Evolutionary conservation across 176 grass and related monocot species (phyloP).

Genomic region (Zoysia pacifica): DNA sequence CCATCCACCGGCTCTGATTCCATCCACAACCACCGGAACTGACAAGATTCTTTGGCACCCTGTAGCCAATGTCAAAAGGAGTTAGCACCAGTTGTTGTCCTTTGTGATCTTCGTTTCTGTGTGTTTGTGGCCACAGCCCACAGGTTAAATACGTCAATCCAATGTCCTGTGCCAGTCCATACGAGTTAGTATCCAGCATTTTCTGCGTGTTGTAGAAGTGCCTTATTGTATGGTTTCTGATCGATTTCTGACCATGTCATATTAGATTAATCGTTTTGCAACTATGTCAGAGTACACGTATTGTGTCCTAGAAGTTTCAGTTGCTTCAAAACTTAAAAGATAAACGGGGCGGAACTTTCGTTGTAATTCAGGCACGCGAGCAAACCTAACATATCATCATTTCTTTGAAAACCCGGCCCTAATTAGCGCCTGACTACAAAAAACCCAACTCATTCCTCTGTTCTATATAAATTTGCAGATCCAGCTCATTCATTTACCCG

Average conservation of each 20-base stretch:
- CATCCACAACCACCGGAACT: not conserved
- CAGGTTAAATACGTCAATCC: not conserved
- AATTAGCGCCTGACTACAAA: no score
- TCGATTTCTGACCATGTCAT: not conserved
- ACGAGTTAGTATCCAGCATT: not conserved
- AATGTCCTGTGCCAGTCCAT: not conserved
- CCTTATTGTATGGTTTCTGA: not conserved
- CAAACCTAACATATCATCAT: no score
- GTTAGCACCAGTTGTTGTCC: not conserved
- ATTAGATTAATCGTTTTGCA: not conserved
- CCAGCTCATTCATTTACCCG: no score
- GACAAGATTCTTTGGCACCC: slow-evolving; percentile 6
- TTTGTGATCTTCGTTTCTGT: not conserved
- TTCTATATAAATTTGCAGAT: no score
- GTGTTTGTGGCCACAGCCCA: not conserved
- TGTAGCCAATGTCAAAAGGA: not conserved
- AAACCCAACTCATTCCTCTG: no score
- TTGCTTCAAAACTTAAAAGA: not conserved
- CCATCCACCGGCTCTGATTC: not conserved
- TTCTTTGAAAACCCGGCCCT: no score
- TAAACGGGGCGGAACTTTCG: no score
- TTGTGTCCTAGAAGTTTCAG: not conserved
- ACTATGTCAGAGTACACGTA: not conserved
- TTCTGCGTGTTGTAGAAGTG: not conserved
- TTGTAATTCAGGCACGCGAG: no score